Percentiles rank a stretch among this genome's conserved stretches.
phyloP scores from a whole-genome alignment of 2,329 filamentous ascomycete species.

The Phialophora chinensis region DNA sequence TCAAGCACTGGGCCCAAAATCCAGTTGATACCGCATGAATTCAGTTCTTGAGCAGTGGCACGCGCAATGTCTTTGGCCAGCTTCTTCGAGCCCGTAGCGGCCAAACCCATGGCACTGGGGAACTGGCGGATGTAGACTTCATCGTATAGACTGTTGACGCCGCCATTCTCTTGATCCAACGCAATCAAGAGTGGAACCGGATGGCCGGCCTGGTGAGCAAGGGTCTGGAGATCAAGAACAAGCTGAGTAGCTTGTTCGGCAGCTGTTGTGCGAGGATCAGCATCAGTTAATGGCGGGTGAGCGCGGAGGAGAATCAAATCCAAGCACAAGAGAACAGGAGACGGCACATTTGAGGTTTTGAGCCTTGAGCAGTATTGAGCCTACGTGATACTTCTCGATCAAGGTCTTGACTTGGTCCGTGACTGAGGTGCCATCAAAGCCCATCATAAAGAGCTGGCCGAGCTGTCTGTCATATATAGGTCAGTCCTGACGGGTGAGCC shows the following conservation, averaged over 20 bases:
- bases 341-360: conserved; percentile 68
- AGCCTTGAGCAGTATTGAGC: conserved; percentile 74
- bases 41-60: conserved; percentile 89
- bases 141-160: conserved; percentile 95
- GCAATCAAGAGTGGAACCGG: conserved; percentile 87
- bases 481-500: conserved; percentile 50
- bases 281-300: conserved; percentile 34
- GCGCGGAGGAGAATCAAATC: conserved; percentile 38
- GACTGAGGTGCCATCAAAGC: conserved; percentile 69
- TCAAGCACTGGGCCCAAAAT: conserved; percentile 94
- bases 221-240: conserved; percentile 89
- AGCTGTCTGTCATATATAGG: conserved; percentile 71
- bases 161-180: conserved; percentile 96
- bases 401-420: conserved; percentile 67
- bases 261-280: conserved; percentile 59
- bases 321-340: conserved; percentile 26
- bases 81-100: conserved; percentile 85
- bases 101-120: conserved; percentile 93
- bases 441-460: conserved; percentile 70
- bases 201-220: conserved; percentile 88
- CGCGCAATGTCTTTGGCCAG: conserved; percentile 89
- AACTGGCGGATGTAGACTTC: conserved; percentile 96
- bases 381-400: conserved; percentile 75
- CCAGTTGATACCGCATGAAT: conserved; percentile 92
- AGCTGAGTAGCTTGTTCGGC: conserved; percentile 87